Conservation (phyloP, 1,284 basidiomycete species). For the Sanghuangporus baumii region DNA sequence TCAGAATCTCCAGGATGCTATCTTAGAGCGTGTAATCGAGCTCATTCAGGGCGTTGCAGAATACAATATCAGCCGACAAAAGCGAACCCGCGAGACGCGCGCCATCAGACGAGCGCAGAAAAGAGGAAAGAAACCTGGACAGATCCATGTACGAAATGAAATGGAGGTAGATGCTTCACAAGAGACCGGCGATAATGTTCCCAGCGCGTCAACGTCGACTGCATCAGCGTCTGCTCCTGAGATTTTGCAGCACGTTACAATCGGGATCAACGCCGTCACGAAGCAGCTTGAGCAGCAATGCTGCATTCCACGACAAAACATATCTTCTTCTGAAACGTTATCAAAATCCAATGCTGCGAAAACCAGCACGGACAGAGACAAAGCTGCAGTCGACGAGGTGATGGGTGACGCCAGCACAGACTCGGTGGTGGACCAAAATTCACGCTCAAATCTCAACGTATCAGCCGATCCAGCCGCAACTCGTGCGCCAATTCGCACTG, state of each 20-base stretch:
- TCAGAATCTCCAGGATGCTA: conserved; percentile 52
- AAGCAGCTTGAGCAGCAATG: conserved; percentile 64
- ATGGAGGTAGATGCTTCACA: not conserved
- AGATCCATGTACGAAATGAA: conserved; percentile 13
- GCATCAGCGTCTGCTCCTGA: conserved; percentile 7
- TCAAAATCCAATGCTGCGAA: conserved; percentile 6
- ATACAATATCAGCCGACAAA: conserved; percentile 34
- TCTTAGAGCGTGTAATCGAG: conserved; percentile 45
- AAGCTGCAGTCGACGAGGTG: conserved; percentile 10
- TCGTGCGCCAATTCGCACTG: conserved; percentile 31
- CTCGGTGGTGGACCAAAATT: conserved; percentile 11
- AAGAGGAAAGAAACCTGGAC: conserved; percentile 14
- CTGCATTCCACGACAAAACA: conserved; percentile 26
- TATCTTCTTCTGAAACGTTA: conserved; percentile 10
- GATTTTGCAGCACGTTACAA: conserved; percentile 46
- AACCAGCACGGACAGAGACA: not conserved
- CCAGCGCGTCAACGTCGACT: conserved; percentile 4
- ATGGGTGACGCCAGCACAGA: conserved; percentile 13
- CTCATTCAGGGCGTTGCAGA: conserved; percentile 45
- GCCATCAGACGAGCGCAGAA: conserved; percentile 18
- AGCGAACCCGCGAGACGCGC: conserved; percentile 34
- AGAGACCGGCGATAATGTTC: not conserved
- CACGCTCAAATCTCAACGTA: not conserved
- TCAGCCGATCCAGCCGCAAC: not conserved
- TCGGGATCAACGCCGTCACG: conserved; percentile 81